These are phyloP conservation scores for Poa annua DNA, from an alignment of 176 grass and related monocot species.

Conservation along the genomic window DNA sequence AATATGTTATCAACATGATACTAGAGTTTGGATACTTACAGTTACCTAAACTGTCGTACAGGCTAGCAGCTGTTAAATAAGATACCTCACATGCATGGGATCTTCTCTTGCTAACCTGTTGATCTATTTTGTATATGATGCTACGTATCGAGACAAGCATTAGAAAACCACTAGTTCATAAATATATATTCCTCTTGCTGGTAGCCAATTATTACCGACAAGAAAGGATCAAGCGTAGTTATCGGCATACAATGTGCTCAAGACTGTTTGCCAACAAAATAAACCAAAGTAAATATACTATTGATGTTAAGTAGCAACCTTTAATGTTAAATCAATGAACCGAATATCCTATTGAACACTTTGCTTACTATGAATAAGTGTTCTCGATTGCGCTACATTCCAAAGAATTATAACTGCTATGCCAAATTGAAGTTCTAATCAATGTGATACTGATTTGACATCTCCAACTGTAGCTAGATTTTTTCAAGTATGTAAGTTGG, in stretches of 20 bases:
- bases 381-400: not conserved
- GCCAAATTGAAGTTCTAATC: conserved; percentile 28
- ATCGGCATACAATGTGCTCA: conserved; percentile 31
- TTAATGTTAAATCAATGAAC: conserved; percentile 6
- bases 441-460: conserved; percentile 30
- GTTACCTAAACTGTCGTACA: conserved; percentile 38
- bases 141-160: conserved; percentile 33
- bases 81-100: conserved; percentile 49
- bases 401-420: not conserved
- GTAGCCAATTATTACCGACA: conserved; percentile 29
- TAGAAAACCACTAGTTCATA: conserved; percentile 19
- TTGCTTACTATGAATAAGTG: not conserved
- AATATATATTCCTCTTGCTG: conserved; percentile 15
- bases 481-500: conserved; percentile 25
- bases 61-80: conserved; percentile 30
- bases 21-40: conserved; percentile 26
- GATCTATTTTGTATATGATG: conserved; percentile 25
- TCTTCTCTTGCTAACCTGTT: conserved; percentile 40
- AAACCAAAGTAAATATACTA: not conserved
- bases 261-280: conserved; percentile 30
- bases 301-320: not conserved
- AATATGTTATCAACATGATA: conserved; percentile 26
- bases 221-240: conserved; percentile 37
- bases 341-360: conserved; percentile 11
- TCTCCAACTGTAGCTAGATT: conserved; percentile 14